Percentiles rank a stretch among this genome's conserved stretches.
These are phyloP conservation scores for Auxenochlorella pyrenoidosa DNA, from an alignment of 139 green algal species.

Conservation along the genomic window DNA sequence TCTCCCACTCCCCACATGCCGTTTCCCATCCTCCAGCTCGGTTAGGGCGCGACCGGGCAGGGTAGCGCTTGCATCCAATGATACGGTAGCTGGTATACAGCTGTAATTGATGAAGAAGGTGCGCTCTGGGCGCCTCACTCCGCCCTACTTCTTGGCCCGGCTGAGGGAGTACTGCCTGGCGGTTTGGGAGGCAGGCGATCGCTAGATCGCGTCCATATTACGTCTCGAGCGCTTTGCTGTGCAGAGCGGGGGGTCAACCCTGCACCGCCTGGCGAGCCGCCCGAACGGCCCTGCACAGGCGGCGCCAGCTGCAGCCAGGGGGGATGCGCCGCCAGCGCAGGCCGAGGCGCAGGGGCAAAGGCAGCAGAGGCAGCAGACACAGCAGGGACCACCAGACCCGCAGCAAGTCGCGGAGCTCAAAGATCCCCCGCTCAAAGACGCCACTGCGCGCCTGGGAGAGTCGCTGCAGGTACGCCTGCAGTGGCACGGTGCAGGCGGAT, in stretches of 20 bases:
- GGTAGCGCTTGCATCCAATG: no score
- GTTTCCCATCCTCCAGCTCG: no score
- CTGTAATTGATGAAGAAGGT: neutral
- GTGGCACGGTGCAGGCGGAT: neutral
- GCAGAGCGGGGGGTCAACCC: neutral
- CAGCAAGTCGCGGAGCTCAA: neutral
- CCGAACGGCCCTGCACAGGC: neutral
- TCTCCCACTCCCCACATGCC: no score
- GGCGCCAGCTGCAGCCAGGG: neutral
- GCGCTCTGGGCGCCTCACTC: neutral
- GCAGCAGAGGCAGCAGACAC: neutral
- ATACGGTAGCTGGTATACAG: no score
- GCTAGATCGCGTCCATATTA: no score
- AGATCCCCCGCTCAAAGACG: conserved; percentile 13
- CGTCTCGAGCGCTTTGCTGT: no score
- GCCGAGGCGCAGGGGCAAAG: neutral
- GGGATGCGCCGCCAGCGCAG: neutral
- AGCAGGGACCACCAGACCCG: neutral
- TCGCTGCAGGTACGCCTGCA: neutral
- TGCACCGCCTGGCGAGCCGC: neutral
- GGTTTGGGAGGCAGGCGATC: no score
- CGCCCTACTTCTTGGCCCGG: no score
- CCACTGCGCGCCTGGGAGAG: neutral
- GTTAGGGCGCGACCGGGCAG: neutral
- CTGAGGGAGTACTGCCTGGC: neutral